Evolutionary conservation across 2,329 filamentous ascomycete genomes (phyloP).

Genomic region (Penicillium freii): DNA sequence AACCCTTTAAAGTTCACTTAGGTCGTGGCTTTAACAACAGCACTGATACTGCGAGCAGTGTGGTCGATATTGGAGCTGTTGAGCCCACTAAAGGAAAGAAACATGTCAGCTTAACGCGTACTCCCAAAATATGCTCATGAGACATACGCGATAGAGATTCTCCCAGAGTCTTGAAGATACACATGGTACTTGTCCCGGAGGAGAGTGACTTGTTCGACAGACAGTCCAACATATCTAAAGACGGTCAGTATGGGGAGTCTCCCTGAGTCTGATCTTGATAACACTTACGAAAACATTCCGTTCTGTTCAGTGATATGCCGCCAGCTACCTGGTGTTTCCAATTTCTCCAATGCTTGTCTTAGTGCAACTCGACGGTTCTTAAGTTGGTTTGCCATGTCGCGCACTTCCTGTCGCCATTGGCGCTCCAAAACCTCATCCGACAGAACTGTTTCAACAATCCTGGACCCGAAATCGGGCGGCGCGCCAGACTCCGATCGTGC

Average conservation of each 20-base stretch:
- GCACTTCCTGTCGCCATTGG: slow-evolving; percentile 14
- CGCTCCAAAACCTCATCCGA: slow-evolving; percentile 6
- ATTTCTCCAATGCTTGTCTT: slow-evolving; percentile 5
- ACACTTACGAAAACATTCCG: slow-evolving; percentile 19
- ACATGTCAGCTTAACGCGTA: neutral
- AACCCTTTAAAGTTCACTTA: neutral
- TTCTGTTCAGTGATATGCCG: slow-evolving; percentile 15
- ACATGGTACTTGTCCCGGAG: slow-evolving; percentile 13
- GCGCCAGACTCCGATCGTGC: slow-evolving; percentile 12
- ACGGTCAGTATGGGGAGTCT: slow-evolving; percentile 1
- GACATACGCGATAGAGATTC: slow-evolving; percentile 19
- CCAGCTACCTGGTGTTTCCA: slow-evolving; percentile 18
- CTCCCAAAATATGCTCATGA: neutral
- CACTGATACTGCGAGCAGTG: slow-evolving; percentile 14
- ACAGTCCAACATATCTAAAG: slow-evolving; percentile 16
- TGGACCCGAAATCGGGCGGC: slow-evolving; percentile 16
- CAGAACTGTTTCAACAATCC: slow-evolving; percentile 10
- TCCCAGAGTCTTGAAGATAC: slow-evolving; percentile 16
- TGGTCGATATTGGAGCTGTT: slow-evolving; percentile 15
- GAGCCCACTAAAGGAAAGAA: slow-evolving; percentile 8
- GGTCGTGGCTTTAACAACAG: slow-evolving; percentile 12
- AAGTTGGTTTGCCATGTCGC: slow-evolving; percentile 11
- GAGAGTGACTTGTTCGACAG: slow-evolving; percentile 12
- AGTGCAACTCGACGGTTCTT: slow-evolving; percentile 7
- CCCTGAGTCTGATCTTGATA: neutral